Evolutionary conservation across 2,329 filamentous ascomycete genomes (phyloP), one percentile per base, ranked within the genome.

Genomic region (Blastomyces emzantsi): DNA sequence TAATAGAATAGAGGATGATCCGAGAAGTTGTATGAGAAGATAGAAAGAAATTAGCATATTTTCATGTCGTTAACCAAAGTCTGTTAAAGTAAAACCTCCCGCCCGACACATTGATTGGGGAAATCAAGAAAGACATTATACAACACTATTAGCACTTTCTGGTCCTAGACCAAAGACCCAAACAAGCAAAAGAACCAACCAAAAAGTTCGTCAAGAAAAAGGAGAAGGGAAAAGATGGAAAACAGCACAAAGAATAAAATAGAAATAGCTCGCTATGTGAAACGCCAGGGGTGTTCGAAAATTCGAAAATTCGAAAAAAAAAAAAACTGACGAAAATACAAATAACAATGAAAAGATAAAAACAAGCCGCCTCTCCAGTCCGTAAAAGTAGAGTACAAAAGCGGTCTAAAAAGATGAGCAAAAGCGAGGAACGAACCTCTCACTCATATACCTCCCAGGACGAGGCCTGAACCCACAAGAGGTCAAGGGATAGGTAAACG

Each of bases 211-310:
- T 64, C 62, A 45, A 52, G 56, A 65, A 63, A 66, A 64, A 59
- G 60, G 65, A 64, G 61, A 62, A 57, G 52, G 64, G 57, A 65
- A 64, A 68, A 68, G 65, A 65, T 56, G 64, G 61, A 61, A 60
- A 59, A 64, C 52, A 66, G 64, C 68, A 68, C 47, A 49, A 3
- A 64, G 61, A 62, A 68, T 45, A 67, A 68, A 59, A 36, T 45
- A 67, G 68, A 59, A 36, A 51, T n/a, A n/a, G 65, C 56, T 64
- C 41, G 61, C 61, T 59, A 64, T 63, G 61, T 52, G 39, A 64
- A 65, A 66, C 33, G 45, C 63, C 66, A 66, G 58, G 51, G 1
- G 28, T 55, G 36, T 8, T 39, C 22, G 28, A 33, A 64, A 22
- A 11, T 22, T 8, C 9, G n/a, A n/a, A 49, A n/a, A n/a, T n/a